Base-by-base conservation (phyloP, 345 rosid species). In the Brassica rapa region DNA sequence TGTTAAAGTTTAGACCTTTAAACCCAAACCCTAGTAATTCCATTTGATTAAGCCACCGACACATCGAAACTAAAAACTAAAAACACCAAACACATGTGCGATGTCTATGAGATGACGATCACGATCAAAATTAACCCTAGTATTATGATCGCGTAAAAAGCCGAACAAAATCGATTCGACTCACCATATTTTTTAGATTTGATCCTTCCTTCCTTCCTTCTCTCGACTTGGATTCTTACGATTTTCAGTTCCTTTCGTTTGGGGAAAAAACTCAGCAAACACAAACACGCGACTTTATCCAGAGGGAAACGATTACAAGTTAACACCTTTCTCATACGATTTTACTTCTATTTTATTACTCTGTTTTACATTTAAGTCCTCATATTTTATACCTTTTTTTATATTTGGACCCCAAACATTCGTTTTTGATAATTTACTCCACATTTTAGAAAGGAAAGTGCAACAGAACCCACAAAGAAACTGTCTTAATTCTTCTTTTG, bases 291-390 rank as follows among this genome's bases (percentile, higher is more conserved):
- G 79, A 68, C 74, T 68, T 59, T 41, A 65, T 70, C 4, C 25
- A 59, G 73, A 59, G 73, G 23, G 61, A 57, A 2, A 56, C 9
- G 72, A 74, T 74, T 46, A 46, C 53, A 46, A 46, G 53, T 46
- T 46, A 46, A 46, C 53, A 75, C 80, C 72, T 80, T 75, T 70
- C 56, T 59, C 57, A 43, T 75, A 75, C 80, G 83, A 9, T 49
- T 2, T 12, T 23, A 11, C 61, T 56, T 62, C 46, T 0, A 1
- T 60, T 60, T 25, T 60, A 4, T 49, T 68, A 39, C 46, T 73
- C 15, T 0, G 1, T 30, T 73, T 68, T 74, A 39, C 57, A 57
- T 0, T 32, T 32, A 56, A 65, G 64, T 33, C 73, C 83, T 80
- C 59, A 8, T 30, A 64, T 5, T 24, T 15, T 32, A 0, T 3